Percentiles rank a stretch among this genome's conserved stretches.
phyloP scores from a whole-genome alignment of 1,139 yeast genomes.

The Suhomyces terraborum region DNA sequence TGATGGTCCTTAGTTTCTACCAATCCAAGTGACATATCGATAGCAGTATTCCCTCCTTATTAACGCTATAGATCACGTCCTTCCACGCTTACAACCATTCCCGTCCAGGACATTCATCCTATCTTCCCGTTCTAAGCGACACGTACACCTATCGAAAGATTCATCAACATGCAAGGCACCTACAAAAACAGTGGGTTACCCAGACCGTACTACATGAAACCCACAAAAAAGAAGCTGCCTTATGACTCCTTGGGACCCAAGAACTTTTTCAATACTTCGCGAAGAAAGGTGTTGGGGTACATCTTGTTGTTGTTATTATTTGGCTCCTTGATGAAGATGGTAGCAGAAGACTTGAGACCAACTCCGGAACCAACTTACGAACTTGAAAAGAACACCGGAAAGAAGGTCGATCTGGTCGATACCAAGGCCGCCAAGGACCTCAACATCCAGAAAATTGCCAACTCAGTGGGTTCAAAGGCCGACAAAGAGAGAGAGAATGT shows the following conservation, averaged over 20 bases:
- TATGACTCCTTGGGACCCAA: conserved; percentile 36
- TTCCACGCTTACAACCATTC: neutral
- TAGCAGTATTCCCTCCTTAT: too few relatives aligned
- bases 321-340: conserved; percentile 39
- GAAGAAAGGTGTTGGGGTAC: conserved; percentile 44
- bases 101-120: neutral
- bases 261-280: conserved; percentile 37
- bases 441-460: conserved; percentile 29
- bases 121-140: neutral
- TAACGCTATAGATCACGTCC: neutral
- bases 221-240: conserved; percentile 38
- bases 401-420: conserved; percentile 6
- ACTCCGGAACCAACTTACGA: conserved; percentile 34
- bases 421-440: conserved; percentile 19
- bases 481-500: conserved; percentile 34
- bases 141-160: neutral
- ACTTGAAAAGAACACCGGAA: conserved; percentile 21
- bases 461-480: conserved; percentile 24
- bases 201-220: conserved; percentile 53
- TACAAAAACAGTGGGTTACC: conserved; percentile 49
- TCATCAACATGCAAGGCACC: conserved; percentile 44
- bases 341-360: conserved; percentile 41
- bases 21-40: neutral
- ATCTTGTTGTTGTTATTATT: conserved; percentile 38
- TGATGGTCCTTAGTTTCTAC: neutral